Conservation (phyloP, 352 stramenopile species). For the Phytophthora sp. region DNA sequence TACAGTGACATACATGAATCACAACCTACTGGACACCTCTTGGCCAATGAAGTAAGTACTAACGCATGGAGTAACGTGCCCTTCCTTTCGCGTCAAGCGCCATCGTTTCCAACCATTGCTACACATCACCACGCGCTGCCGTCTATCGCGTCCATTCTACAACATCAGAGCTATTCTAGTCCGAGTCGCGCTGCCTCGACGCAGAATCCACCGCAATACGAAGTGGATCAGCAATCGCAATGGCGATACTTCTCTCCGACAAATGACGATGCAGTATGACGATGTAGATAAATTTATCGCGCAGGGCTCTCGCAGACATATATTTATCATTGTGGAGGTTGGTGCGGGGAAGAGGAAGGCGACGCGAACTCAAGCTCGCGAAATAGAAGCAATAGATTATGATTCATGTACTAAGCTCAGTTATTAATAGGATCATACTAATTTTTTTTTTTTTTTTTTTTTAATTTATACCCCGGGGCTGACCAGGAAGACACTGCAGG, state of each 20-base stretch:
- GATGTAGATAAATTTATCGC: too few relatives aligned
- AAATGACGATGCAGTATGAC: constrained; percentile 22
- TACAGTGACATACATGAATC: constrained; percentile 8
- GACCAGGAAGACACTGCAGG: not conserved
- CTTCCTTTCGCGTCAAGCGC: constrained; percentile 6
- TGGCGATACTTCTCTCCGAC: constrained; percentile 40
- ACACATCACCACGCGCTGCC: constrained; percentile 41
- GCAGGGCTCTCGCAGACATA: too few relatives aligned
- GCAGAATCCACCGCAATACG: constrained; percentile 1
- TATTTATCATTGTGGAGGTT: constrained; percentile 20
- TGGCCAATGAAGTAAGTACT: not conserved
- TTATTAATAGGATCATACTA: too few relatives aligned
- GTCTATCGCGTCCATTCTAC: constrained; percentile 49
- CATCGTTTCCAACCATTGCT: constrained; percentile 26
- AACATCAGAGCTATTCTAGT: constrained; percentile 46
- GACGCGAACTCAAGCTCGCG: too few relatives aligned
- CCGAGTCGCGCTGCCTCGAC: constrained; percentile 40
- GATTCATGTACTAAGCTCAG: too few relatives aligned
- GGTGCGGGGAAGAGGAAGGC: too few relatives aligned
- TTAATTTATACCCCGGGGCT: too few relatives aligned
- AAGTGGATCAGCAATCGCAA: constrained; percentile 15
- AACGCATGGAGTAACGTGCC: constrained; percentile 3
- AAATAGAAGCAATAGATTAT: too few relatives aligned
- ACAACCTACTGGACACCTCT: not conserved
- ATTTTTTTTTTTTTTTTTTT: too few relatives aligned